Base-by-base conservation (phyloP, 805 yeast genomes). In the Pichia insulana region DNA sequence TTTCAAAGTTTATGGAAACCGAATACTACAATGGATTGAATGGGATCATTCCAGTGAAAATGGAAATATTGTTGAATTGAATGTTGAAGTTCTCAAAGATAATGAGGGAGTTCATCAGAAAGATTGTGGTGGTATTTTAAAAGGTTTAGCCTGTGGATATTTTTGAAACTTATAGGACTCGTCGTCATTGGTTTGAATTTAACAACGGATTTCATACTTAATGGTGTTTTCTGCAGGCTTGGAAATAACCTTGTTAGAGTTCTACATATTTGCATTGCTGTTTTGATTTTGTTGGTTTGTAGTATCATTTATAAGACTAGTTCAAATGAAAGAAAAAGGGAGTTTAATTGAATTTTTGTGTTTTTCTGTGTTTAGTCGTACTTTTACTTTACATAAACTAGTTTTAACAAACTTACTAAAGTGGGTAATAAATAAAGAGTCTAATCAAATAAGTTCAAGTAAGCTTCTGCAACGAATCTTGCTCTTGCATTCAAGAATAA, bases 401-500 rank as follows among this genome's bases (percentile, higher is more conserved):
- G 8, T 22, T 22, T 8, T 22, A 22, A 22, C 25, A 6, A 22
- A 22, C n/a, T n/a, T n/a, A n/a, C n/a, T n/a, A 16, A n/a, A 16
- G 13, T 13, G 13, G 18, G 34, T 9, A 31, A 31, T 26, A 26
- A 8, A 8, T 26, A 26, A 11, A 26, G 8, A 11, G 8, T 26
- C 56, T 64, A 84, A 57, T 86, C 95, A 58, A 88, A 87, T 40
- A 92, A 94, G 34, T 89, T 83, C 53, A 90, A 71, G 63, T 88
- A 90, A 7, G 96, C 90, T 64, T 92, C 98, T 22, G 98, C 98
- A 38, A 88, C 94, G 48, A 87, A 90, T 70, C 98, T 83, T 12
- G 98, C 98, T 59, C 98, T 78, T 12, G 98, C 96, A 59, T 92
- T 92, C 61, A 92, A 75, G 63, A 90, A 92, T 62, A 92, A 73